Base-by-base conservation (phyloP, 2,329 filamentous ascomycete genomes). In the Beauveria caledonica region DNA sequence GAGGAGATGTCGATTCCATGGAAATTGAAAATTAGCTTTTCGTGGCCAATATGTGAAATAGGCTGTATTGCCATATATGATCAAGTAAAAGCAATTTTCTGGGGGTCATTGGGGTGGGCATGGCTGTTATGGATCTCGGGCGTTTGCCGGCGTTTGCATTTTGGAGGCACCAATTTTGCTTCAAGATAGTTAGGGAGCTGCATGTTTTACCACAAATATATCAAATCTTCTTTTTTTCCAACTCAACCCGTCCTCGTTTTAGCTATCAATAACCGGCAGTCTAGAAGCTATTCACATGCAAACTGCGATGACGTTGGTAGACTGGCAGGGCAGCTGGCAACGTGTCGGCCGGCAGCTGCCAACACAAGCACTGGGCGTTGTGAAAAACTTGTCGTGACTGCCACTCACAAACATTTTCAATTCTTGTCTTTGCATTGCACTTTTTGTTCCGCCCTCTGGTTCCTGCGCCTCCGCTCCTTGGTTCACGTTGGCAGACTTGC, bases 1-100 rank as follows among this genome's bases (percentile, higher is more conserved):
- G 71, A 13, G 39, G 21, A 11, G 76, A 77, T 17, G 76, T 74
- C 19, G 76, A 76, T 59, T 70, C 73, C 8, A 78, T 78, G 76
- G 76, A 77, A 27, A 69, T 76, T 40, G 75, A 76, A 63, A 55
- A 69, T 25, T 74, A 65, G 51, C 15, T 40, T 2, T 42, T 39
- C 39, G n/a, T 17, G 21, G 39, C 27, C 15, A 25, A 19, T 27
- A n/a, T 48, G 55, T 48, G 50, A 42, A 42, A 15, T 39, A 48
- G 49, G 42, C 56, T 55, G 19, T 17, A 55, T 29, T 50, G 29
- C 33, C 56, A 21, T 60, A 50, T 58, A 62, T 42, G 36, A 62
- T 48, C 39, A 58, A 17, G 48, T 60, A 49, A 40, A 36, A 54
- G 60, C 53, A 58, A 39, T 52, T 48, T 42, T 44, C 29, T 36